Base-by-base conservation (phyloP, 2,329 filamentous ascomycete genomes). In the Emergomyces orientalis region DNA sequence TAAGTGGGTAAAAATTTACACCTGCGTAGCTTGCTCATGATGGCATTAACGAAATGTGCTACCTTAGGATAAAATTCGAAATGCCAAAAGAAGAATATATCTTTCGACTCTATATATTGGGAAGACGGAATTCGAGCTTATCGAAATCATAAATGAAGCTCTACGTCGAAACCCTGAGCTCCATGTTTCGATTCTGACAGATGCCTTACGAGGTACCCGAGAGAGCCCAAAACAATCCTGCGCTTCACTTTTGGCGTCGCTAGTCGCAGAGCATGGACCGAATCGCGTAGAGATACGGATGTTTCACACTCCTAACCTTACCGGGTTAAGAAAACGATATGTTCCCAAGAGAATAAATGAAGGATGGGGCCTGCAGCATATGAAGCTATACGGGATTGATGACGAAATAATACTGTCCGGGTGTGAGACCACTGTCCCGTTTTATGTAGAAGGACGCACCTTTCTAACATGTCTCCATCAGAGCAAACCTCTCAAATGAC, bases 261-360 rank as follows among this genome's bases (percentile, higher is more conserved):
- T 99, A n/a, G 82, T 96, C 13, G 77, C 82, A 7, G 90, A 96
- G 69, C 96, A 97, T 76, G 92, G 93, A 0, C 74, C 86, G 4
- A 86, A 90, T 1, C 84, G 93, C 45, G 91, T 99, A 49, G 91
- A 97, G 71, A 86, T 99, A 66, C 88, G 92, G 69, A 95, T 99
- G 91, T 99, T 95, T 72, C 94, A 99, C 76, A 99, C 94, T 0
- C 94, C 94, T 0, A 99, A 99, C 71, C 77, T 99, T 66, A 96
- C 90, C 2, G 94, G 94, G 0, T 69, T 95, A 63, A 85, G 88
- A 59, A 97, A 97, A 77, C 86, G 87, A 70, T 80, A 89, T 67
- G 85, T 97, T 1, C 94, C 94, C 0, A 90, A 86, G 72, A 84
- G 94, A 25, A 93, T 99, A 73, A 99, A 99, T 69, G 94, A 99